Evolutionary conservation across 257 asterid genomes (phyloP), one percentile per base, ranked within the genome.

Genomic region (Solanum sejunctum): DNA sequence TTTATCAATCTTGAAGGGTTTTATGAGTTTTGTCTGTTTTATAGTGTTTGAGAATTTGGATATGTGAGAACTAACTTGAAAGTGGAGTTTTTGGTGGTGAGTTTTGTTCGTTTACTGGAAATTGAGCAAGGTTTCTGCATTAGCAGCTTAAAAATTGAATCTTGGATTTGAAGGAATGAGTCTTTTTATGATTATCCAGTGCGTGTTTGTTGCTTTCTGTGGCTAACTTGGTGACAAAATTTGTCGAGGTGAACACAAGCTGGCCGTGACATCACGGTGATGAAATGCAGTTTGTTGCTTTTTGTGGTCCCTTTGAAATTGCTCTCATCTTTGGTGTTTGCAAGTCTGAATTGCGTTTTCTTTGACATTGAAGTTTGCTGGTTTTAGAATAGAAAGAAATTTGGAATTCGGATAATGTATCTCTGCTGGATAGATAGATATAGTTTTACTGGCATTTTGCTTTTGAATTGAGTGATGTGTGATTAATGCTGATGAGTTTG

Each of bases 401-500:
- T 57, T 61, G 17, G 67, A 47, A 66, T 71, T 49, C 41, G 17
- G 71, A n/a, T 5, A 21, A 16, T 83, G 81, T 16, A 78, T 10
- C 6, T 52, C 47, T 52, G 82, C 52, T 51, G 82, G 47, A 78
- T 49, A 5, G 17, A 26, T 69, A 67, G 47, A 4, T 51, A 77
- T 49, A 12, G 58, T 23, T 23, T 49, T 12, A 49, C 45, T 23
- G 21, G 43, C 43, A 13, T 77, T 26, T 77, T 23, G 0, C 52
- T 51, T 77, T 51, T 51, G 18, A 16, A 26, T 10, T 4, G 82
- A 26, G 61, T 51, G 18, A 26, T 60, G 51, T 70, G 12, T 88
- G 83, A 78, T 77, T 84, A 82, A 83, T 67, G 43, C 57, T 82
- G 72, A 57, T 85, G 80, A 70, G 13, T 80, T 84, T 75, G 82